Evolutionary conservation across 1,284 basidiomycete species (phyloP), one percentile per base, ranked within the genome.

Genomic region (Moesziomyces sp.): DNA sequence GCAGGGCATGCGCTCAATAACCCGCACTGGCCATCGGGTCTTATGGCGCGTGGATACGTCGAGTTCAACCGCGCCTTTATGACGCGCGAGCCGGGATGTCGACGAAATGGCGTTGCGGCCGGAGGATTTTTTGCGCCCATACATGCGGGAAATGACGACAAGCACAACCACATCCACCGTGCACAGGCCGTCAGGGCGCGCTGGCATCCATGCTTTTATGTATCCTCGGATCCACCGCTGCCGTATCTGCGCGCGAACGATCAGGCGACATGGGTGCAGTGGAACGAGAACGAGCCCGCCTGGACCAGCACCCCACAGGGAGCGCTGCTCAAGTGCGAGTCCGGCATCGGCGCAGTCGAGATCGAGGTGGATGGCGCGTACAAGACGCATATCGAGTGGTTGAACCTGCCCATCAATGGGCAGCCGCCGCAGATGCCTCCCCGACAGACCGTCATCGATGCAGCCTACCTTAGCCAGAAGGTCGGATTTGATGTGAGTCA

Each of bases 61-160:
- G 77, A 78, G 44, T 78, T 63, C 54, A 72, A 74, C 43, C 63
- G 77, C 0, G 74, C 74, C 8, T 78, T 78, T 46, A 78, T 72
- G 77, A 78, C 77, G 10, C 61, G 74, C 5, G 76, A 77, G 28
- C 67, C 69, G 1, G 58, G 56, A 0, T 66, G 56, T 43, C 23
- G 5, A 13, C 58, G 61, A 28, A 66, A 59, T 23, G 53, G 56
- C 13, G 45, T 58, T 6, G 23, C 51, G 28, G 14, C 33, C 9
- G 49, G 49, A 21, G 50, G 48, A 16, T 53, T 56, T 24, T 55
- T 56, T 43, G 46, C 60, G 11, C 62, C 69, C 14, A 62, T 65
- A 18, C 58, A 76, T 38, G 53, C 58, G 0, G 73, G 44, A 16
- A 69, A 74, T 40, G 77, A 78, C 48, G 61, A 61, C 38, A 54